Percentiles rank a stretch among this genome's conserved stretches.
Conservation (phyloP, 306 rosid genomes). For the Cicer bijugum region DNA sequence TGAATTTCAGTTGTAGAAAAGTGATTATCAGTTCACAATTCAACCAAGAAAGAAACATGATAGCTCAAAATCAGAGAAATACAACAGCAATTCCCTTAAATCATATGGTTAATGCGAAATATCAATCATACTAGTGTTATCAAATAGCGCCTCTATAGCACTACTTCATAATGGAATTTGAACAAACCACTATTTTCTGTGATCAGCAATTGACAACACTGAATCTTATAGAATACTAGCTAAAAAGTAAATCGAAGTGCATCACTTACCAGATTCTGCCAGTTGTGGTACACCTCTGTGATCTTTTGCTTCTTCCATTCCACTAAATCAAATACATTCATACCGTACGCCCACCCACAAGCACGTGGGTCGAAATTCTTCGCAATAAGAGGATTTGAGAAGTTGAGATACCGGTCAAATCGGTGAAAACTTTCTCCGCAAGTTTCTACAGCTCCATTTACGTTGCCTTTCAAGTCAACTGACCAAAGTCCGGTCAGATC, state of each 20-base stretch:
- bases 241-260: conserved; percentile 13
- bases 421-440: conserved; percentile 98
- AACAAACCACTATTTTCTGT: too few relatives aligned
- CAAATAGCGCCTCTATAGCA: too few relatives aligned
- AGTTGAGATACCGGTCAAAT: conserved; percentile 92
- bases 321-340: conserved; percentile 89
- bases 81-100: background rate
- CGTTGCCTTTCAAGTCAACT: conserved; percentile 82
- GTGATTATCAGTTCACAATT: conserved; percentile 34
- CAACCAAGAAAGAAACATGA: conserved; percentile 23
- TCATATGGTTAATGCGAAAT: background rate
- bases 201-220: too few relatives aligned
- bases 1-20: conserved; percentile 43
- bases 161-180: too few relatives aligned
- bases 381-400: conserved; percentile 90
- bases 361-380: conserved; percentile 88
- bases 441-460: conserved; percentile 98
- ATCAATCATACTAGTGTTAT: too few relatives aligned
- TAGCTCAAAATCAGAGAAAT: conserved; percentile 1
- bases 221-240: background rate
- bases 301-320: conserved; percentile 96
- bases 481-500: conserved; percentile 91
- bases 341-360: conserved; percentile 99
- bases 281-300: conserved; percentile 86
- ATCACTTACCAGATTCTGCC: conserved; percentile 90